Evolutionary conservation across 345 rosid genomes (phyloP), one percentile per base, ranked within the genome.

Genomic region (Excoecaria agallocha): DNA sequence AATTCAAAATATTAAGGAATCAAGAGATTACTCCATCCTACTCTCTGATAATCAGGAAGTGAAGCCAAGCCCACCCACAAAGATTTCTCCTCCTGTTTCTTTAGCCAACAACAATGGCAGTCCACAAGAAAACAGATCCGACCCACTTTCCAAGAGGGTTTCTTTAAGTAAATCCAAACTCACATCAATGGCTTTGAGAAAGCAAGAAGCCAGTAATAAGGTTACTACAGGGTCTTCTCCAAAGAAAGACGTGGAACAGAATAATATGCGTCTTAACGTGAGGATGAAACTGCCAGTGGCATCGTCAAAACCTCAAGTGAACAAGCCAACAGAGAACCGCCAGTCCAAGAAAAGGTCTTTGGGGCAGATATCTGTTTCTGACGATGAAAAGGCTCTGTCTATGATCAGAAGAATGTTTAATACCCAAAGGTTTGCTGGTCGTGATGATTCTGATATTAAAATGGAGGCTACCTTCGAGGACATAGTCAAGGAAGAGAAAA

Each of bases 1-100:
- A 83, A 90, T 82, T 58, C 89, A 85, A 77, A 81, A 82, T 38
- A 83, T 90, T 11, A 89, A 86, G 80, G 88, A 80, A 61, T 78
- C 89, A 16, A 83, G 98, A 78, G 99, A 95, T 76, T 91, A 95
- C 84, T 95, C 97, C 8, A 92, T 91, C 70, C 81, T 93, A 41
- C 74, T 86, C 9, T 86, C 91, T 11, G 90, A 91, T 64, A 90
- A 92, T 73, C 90, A 94, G 43, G 87, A 77, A 43, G 1, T 6
- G 48, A 15, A 7, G 30, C 51, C 51, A 65, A 1, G 11, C 45
- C 12, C 24, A 13, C 71, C 82, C 89, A 81, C 24, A 86, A 73
- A 76, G 60, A 82, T 86, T 68, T 86, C 67, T 84, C 30, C 45
- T 79, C 57, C 68, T 79, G 72, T 63, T 59, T 68, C 71, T 8